These are phyloP conservation scores for Populus hybrid DNA, from an alignment of 441 rosid species.

Conservation along the genomic window DNA sequence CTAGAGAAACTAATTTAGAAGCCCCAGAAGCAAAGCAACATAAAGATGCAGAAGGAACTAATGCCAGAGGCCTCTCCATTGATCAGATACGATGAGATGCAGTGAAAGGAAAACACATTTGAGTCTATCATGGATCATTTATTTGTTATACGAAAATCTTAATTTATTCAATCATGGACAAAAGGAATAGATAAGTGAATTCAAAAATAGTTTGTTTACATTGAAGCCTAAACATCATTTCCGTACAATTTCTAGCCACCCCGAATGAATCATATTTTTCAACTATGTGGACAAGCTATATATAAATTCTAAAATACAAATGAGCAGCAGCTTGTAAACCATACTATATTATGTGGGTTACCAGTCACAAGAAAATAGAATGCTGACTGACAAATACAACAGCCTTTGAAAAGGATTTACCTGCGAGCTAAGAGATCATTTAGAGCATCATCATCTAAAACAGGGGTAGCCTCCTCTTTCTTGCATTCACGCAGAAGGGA, in stretches of 20 bases:
- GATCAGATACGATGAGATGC: background rate
- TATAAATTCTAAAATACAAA: too few species aligned
- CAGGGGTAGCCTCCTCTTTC: slow-evolving; percentile 92
- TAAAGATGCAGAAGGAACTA: background rate
- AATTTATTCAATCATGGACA: background rate
- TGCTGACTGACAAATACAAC: background rate
- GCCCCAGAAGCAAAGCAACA: background rate
- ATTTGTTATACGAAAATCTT: background rate
- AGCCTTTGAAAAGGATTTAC: slow-evolving; percentile 30
- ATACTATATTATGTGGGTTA: too few species aligned
- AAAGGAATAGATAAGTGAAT: background rate
- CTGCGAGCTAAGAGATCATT: slow-evolving; percentile 90
- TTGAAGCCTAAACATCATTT: background rate
- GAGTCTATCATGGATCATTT: background rate
- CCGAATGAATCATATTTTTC: background rate
- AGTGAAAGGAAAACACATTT: background rate
- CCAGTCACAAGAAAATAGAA: background rate
- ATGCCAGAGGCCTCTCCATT: background rate
- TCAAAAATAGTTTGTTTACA: background rate
- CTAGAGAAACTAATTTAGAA: background rate
- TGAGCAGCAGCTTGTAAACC: background rate
- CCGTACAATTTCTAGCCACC: background rate
- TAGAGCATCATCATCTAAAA: slow-evolving; percentile 77
- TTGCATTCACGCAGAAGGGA: slow-evolving; percentile 83
- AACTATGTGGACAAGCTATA: background rate